phyloP scores from a whole-genome alignment of 768 basidiomycete species.

The Tulasnella sp. region DNA sequence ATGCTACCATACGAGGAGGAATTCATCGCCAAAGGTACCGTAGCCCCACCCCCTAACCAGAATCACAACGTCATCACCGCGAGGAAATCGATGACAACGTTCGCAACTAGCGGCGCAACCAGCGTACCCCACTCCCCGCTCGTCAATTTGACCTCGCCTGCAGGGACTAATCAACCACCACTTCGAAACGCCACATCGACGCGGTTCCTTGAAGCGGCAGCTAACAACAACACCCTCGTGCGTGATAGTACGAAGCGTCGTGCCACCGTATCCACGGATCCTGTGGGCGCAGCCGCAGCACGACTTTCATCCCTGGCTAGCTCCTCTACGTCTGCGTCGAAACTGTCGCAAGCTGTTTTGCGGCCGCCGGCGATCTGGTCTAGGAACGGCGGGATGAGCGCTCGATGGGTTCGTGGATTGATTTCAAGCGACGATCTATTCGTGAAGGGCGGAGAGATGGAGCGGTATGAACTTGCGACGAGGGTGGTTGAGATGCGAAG shows the following conservation, averaged over 20 bases:
- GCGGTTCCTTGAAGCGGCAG: constrained; percentile 12
- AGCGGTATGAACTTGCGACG: constrained; percentile 69
- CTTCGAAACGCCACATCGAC: background rate
- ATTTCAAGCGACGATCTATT: constrained; percentile 73
- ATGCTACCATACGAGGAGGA: constrained; percentile 56
- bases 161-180: too few species aligned
- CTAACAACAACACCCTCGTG: constrained; percentile 15
- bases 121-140: background rate
- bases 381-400: constrained; percentile 53
- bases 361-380: constrained; percentile 53
- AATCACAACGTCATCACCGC: too few species aligned
- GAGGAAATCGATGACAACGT: too few species aligned
- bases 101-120: too few species aligned
- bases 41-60: background rate
- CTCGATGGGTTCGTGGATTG: constrained; percentile 62
- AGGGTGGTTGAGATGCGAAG: constrained; percentile 66
- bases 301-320: background rate
- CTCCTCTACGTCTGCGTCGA: background rate
- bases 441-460: constrained; percentile 55
- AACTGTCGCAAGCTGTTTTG: background rate
- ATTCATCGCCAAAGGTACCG: background rate
- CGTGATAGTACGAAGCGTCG: background rate
- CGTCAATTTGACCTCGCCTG: background rate
- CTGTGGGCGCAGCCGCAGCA: background rate
- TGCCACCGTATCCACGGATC: constrained; percentile 3